Evolutionary conservation across 306 rosid genomes (phyloP).

Genomic region (Inga oerstediana): DNA sequence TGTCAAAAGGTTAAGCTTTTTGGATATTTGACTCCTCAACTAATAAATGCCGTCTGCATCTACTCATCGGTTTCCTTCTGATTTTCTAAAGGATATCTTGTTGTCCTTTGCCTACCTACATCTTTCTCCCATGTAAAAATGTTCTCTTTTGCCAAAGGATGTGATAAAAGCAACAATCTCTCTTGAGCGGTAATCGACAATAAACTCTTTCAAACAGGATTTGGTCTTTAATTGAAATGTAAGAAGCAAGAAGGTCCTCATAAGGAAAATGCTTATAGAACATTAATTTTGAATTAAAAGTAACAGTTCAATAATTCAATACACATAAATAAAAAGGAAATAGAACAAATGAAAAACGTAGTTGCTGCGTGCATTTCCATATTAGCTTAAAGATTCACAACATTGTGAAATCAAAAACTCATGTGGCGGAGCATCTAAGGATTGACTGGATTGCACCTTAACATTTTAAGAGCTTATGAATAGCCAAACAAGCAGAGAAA

Average conservation of each 20-base stretch:
- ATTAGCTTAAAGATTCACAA: slow-evolving; percentile 2
- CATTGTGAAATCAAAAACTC: slow-evolving; percentile 23
- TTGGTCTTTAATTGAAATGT: background rate
- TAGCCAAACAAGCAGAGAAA: slow-evolving; percentile 15
- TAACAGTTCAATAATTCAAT: background rate
- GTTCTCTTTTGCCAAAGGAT: background rate
- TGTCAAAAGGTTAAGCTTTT: slow-evolving; percentile 2
- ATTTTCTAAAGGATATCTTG: background rate
- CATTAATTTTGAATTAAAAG: background rate
- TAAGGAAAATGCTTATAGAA: background rate
- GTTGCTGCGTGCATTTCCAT: background rate
- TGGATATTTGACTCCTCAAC: background rate
- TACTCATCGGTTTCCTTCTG: background rate
- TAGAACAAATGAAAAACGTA: background rate
- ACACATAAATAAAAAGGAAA: background rate
- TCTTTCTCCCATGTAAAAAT: background rate
- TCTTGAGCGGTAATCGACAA: background rate
- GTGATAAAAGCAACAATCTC: background rate
- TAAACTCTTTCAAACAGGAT: background rate
- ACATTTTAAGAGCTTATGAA: background rate
- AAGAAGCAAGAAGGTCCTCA: background rate
- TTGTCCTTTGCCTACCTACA: background rate
- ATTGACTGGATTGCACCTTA: slow-evolving; percentile 1
- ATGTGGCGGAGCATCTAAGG: background rate
- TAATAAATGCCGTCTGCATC: background rate